Evolutionary conservation across 164 flowering plant species (phyloP), one percentile per base, ranked within the genome.

Genomic region (Annona cherimola): DNA sequence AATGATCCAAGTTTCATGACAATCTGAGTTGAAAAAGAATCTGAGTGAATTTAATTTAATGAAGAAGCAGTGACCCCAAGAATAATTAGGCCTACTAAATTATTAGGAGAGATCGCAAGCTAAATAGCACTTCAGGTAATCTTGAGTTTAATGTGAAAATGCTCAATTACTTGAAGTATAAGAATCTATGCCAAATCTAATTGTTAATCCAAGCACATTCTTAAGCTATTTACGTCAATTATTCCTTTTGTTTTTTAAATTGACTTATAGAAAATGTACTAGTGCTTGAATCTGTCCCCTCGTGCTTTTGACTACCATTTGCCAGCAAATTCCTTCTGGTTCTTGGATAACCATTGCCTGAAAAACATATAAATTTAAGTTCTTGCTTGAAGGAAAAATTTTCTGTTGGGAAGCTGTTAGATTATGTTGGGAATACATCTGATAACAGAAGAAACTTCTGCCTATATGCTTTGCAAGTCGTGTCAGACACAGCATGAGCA

Each of bases 261-360:
- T 7, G n/a, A 69, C 72, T 69, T 69, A 69, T 64, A 59, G 20
- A 19, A 43, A n/a, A 43, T 43, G 42, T 18, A 46, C 26, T 3
- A 59, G 14, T 42, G 45, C 57, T 45, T 20, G 12, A 18, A 42
- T 62, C 73, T 16, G 8, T 62, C 9, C 14, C 19, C 20, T 45
- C 66, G 26, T 20, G 68, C 26, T 62, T 63, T 62, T 63, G n/a
- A 62, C 20, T 26, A 61, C 57, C 54, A 45, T 39, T 45, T 12
- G 67, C 42, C 9, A 20, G 67, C 73, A 42, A 20, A 44, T 71
- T 62, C 12, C 20, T 39, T 44, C 44, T 45, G 1, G 67, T 19
- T 19, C 4, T 63, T 44, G 59, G 45, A 54, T 69, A 14, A 20
- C 71, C 45, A 60, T 19, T 44, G 45, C 67, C 67, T 71, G 46